Conservation (phyloP, 2,329 filamentous ascomycete genomes). For the Colletotrichum musicola region DNA sequence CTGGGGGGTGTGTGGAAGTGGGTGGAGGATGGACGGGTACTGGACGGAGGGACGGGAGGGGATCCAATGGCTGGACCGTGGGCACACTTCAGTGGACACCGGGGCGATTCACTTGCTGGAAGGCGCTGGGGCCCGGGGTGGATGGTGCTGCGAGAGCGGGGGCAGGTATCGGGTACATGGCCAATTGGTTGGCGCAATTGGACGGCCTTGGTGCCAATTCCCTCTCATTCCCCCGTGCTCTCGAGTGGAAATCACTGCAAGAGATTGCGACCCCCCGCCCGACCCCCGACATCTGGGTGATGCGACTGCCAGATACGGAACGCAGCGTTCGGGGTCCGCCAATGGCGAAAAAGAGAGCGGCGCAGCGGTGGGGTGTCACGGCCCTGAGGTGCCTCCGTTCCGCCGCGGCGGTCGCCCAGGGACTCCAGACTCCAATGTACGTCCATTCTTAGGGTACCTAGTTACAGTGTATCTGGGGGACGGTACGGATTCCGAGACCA, state of each 20-base stretch:
- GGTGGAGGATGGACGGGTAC: slow-evolving; percentile 19
- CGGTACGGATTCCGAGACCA: not conserved
- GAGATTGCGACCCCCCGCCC: slow-evolving; percentile 32
- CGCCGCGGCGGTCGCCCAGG: not conserved
- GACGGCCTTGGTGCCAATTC: not conserved
- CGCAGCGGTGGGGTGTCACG: slow-evolving; percentile 15
- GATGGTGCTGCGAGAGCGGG: not conserved
- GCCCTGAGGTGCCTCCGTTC: not conserved
- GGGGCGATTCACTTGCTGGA: not conserved
- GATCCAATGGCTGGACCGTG: slow-evolving; percentile 6
- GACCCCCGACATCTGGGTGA: not conserved
- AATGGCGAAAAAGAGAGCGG: slow-evolving; percentile 22
- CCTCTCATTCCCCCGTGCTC: not conserved
- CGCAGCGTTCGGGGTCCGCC: not conserved
- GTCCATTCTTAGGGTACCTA: too few relatives aligned
- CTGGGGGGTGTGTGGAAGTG: slow-evolving; percentile 23
- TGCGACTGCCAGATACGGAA: slow-evolving; percentile 29
- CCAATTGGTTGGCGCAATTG: not conserved
- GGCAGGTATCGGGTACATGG: slow-evolving; percentile 15
- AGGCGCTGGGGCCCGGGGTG: not conserved
- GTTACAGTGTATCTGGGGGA: too few relatives aligned
- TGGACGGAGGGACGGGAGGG: not conserved
- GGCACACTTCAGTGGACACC: slow-evolving; percentile 8
- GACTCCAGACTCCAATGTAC: too few relatives aligned
- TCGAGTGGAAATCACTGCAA: slow-evolving; percentile 26